These are phyloP conservation scores for Oryza officinalis DNA, from an alignment of 176 grass and related monocot species.

Conservation along the genomic window DNA sequence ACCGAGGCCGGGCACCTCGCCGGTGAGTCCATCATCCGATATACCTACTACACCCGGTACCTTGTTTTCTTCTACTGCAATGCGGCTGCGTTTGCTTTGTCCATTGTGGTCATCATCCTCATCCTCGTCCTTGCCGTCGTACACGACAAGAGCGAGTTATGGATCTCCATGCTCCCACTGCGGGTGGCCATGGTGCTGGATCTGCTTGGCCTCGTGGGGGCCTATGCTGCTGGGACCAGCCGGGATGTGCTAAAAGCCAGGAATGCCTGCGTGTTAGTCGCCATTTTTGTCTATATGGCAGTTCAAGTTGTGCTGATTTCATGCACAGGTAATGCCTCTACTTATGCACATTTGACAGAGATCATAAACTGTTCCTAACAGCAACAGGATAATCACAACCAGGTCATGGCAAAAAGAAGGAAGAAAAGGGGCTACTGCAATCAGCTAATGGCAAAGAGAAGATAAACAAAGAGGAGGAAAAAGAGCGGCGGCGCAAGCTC, in stretches of 20 bases:
- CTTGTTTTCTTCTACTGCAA: conserved; percentile 41
- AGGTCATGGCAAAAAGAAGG: too few species aligned
- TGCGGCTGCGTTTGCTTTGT: neutral
- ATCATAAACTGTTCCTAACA: too few species aligned
- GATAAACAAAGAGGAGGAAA: neutral
- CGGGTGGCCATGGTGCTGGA: neutral
- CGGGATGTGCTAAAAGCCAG: neutral
- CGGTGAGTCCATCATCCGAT: neutral
- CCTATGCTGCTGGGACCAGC: neutral
- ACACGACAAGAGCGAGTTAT: neutral
- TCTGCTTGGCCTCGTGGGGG: neutral
- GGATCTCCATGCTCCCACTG: neutral
- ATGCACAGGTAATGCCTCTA: neutral
- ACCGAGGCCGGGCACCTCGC: neutral
- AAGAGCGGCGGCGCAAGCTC: neutral
- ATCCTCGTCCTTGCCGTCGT: neutral
- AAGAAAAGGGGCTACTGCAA: too few species aligned
- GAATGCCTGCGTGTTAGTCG: neutral
- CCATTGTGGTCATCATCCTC: conserved; percentile 3
- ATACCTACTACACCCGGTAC: neutral
- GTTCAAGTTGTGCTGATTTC: neutral
- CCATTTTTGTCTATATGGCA: neutral
- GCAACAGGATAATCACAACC: too few species aligned
- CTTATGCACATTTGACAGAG: too few species aligned
- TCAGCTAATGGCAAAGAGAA: neutral